Evolutionary conservation across 352 stramenopile genomes (phyloP), one percentile per base, ranked within the genome.

Genomic region (Pythium graminicola): DNA sequence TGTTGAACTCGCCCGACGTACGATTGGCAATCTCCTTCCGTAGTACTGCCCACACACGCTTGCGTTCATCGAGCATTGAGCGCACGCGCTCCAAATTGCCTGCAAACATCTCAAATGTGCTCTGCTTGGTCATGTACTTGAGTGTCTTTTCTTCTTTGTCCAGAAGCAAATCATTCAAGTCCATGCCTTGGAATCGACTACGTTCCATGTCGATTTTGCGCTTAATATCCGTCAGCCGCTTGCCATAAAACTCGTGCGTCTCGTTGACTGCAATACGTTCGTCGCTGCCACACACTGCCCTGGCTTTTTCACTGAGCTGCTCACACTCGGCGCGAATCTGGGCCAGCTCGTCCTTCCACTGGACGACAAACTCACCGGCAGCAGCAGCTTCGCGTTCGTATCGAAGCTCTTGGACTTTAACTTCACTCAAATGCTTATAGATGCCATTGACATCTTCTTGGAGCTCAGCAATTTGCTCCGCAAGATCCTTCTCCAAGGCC

Each of bases 1-100:
- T 69, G 65, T 93, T 91, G 61, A 93, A 93, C 60, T 76, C 76
- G 45, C 85, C 74, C 9, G 76, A 89, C 23, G 80, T 93, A 13
- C 78, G 77, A 23, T 77, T 65, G 3, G 82, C 72, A 40, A 93
- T 93, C 53, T 89, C 72, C 52, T 84, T 89, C 19, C 82, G 82
- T 16, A 93, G 33, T 20, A 80, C 73, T 46, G 88, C 69, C 82
- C 82, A 93, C 45, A 84, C 73, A 3, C 65, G 67, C 50, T 89
- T 80, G 42, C 82, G 78, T 51, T 85, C 70, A 9, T 86, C 73
- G 3, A 93, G 67, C 82, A 93, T 93, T 17, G 67, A 66, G 1
- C 73, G 71, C 27, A 93, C 68, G n/a, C 57, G 59, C 39, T 72
- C 36, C 4, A 93, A 55, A 35, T 93, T 90, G 28, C 74, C 60